Evolutionary conservation across 176 grass and related monocot species (phyloP), one percentile per base, ranked within the genome.

Genomic region (Zizania latifolia): DNA sequence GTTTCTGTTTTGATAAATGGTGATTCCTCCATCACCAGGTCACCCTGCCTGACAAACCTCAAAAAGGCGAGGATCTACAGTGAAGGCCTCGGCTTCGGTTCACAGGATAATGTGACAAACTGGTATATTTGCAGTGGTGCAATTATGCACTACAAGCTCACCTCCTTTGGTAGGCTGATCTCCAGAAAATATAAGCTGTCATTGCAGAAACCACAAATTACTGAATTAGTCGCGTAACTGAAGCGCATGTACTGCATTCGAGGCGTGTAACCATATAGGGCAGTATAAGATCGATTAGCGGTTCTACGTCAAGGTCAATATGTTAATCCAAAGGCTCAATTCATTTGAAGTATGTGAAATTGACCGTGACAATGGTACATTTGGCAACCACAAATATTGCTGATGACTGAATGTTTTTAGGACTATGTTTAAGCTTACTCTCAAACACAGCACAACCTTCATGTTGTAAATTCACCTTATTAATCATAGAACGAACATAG

Each of bases 141-240:
- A 15, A 30, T 40, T 5, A 62, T n/a, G 48, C 12, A 27, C 53
- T 83, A 88, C 80, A 88, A 74, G 75, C 69, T 92, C 65, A 92
- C 75, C 57, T 92, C 94, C 88, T 94, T 84, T 16, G 95, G 95
- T 11, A 99, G 77, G 48, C 95, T 99, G 76, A 92, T 85, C 44
- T 94, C 91, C 86, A 99, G 68, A 82, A 99, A 94, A 78, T 98
- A 98, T 58, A 94, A 89, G 69, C 95, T 98, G 89, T 16, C 48
- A 60, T 88, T 62, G 51, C 27, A 41, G 41, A 83, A 45, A 62
- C 8, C 54, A 41, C 12, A 46, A 65, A 54, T n/a, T n/a, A n/a
- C n/a, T n/a, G n/a, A n/a, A n/a, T 79, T 63, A 79, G 69, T 51
- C 40, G 75, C 53, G 60, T 67, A 82, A 65, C n/a, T n/a, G 60